Evolutionary conservation across 106 monocot species (phyloP).

Genomic region (Dendrobium catenatum): DNA sequence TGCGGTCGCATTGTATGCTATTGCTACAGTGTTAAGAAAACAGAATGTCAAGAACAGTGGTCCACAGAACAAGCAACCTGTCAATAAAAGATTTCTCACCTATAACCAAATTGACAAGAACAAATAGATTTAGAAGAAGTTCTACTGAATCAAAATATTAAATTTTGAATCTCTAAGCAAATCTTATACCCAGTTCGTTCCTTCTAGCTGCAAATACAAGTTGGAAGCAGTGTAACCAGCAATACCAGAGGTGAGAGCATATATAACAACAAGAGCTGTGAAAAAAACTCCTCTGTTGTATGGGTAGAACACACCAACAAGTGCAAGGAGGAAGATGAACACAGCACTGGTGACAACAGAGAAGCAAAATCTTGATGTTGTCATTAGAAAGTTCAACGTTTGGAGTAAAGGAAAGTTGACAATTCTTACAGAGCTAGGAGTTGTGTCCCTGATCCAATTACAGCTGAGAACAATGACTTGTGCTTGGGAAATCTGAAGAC

Average conservation of each 20-base stretch:
- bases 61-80: constrained; percentile 67
- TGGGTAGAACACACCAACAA: constrained; percentile 82
- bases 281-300: constrained; percentile 82
- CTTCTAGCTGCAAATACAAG: constrained; percentile 70
- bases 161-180: not conserved
- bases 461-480: constrained; percentile 66
- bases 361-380: constrained; percentile 5
- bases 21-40: constrained; percentile 71
- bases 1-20: constrained; percentile 59
- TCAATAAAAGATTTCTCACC: constrained; percentile 66
- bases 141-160: not conserved
- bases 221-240: constrained; percentile 66
- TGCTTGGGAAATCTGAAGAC: constrained; percentile 64
- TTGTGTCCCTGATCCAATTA: constrained; percentile 72
- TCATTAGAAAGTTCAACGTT: not conserved
- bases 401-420: not conserved
- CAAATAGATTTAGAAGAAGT: not conserved
- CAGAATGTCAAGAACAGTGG: constrained; percentile 69
- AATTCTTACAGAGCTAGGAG: constrained; percentile 62
- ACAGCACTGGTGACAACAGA: constrained; percentile 36
- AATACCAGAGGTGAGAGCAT: constrained; percentile 79
- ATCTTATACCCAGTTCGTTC: constrained; percentile 65
- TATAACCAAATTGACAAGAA: constrained; percentile 11
- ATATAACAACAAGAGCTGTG: constrained; percentile 73
- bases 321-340: constrained; percentile 75